These are phyloP conservation scores for Candida dubliniensis DNA, from an alignment of 1,139 yeast species.

Conservation along the genomic window DNA sequence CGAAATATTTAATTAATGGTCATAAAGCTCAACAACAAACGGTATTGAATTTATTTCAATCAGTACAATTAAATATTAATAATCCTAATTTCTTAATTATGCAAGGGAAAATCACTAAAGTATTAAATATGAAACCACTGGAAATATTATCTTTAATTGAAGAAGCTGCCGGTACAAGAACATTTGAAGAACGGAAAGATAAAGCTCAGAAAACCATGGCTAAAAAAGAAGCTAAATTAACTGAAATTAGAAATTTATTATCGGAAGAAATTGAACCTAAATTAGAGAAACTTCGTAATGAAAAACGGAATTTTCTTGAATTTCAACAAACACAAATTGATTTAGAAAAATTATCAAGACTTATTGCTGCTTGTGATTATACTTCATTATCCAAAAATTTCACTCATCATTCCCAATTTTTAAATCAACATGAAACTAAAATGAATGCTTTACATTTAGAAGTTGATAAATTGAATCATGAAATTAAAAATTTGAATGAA, in stretches of 20 bases:
- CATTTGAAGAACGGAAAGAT: constrained; percentile 91
- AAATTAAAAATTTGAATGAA: constrained; percentile 58
- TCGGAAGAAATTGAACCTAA: constrained; percentile 93
- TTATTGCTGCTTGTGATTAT: constrained; percentile 80
- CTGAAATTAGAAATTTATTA: constrained; percentile 70
- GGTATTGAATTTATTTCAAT: constrained; percentile 85
- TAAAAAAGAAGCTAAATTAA: constrained; percentile 82
- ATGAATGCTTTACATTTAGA: constrained; percentile 37
- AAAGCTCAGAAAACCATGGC: constrained; percentile 90
- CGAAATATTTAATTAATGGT: constrained; percentile 91
- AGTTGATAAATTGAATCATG: constrained; percentile 49
- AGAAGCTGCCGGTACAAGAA: constrained; percentile 97
- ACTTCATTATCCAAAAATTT: constrained; percentile 42
- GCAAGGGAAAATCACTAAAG: constrained; percentile 99
- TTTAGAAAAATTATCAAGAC: constrained; percentile 69
- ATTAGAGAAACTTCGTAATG: constrained; percentile 74
- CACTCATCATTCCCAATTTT: constrained; percentile 38
- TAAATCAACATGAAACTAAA: constrained; percentile 36
- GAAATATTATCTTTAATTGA: constrained; percentile 90
- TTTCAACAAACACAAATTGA: constrained; percentile 84
- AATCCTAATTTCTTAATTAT: constrained; percentile 95
- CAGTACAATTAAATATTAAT: constrained; percentile 92
- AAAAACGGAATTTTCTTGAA: constrained; percentile 80
- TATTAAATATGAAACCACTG: constrained; percentile 89
- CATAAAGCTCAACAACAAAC: constrained; percentile 96